These are phyloP conservation scores for Trichoderma gamsii DNA, from an alignment of 495 filamentous ascomycete genomes.

Conservation along the genomic window DNA sequence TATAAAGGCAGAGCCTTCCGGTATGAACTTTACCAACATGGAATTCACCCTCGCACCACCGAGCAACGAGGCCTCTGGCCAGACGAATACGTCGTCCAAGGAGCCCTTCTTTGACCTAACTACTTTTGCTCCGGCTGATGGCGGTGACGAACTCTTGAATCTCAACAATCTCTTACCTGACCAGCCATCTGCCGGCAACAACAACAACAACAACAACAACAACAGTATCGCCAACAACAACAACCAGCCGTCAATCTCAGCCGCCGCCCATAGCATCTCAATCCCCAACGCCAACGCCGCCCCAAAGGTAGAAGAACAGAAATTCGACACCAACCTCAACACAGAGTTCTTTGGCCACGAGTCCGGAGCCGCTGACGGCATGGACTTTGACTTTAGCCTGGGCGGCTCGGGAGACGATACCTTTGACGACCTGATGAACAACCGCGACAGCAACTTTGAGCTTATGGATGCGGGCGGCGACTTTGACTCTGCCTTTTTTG, in stretches of 20 bases:
- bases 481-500: conserved; percentile 34
- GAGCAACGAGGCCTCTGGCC: conserved; percentile 19
- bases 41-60: conserved; percentile 36
- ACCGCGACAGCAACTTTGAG: conserved; percentile 30
- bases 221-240: neutral
- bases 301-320: neutral
- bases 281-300: neutral
- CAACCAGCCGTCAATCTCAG: neutral
- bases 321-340: conserved; percentile 28
- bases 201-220: neutral
- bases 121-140: conserved; percentile 25
- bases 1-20: neutral
- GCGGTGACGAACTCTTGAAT: conserved; percentile 17
- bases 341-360: conserved; percentile 30
- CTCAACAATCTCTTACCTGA: conserved; percentile 18
- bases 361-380: conserved; percentile 24
- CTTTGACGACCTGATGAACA: conserved; percentile 40
- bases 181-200: no score
- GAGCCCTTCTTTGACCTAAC: conserved; percentile 29
- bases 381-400: conserved; percentile 19
- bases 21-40: conserved; percentile 36
- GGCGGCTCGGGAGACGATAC: conserved; percentile 30
- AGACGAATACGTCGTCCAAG: conserved; percentile 20
- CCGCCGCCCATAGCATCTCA: neutral
- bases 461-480: conserved; percentile 22